These are phyloP conservation scores for Leishmania tropica DNA, from an alignment of 208 protist species.

Conservation along the genomic window DNA sequence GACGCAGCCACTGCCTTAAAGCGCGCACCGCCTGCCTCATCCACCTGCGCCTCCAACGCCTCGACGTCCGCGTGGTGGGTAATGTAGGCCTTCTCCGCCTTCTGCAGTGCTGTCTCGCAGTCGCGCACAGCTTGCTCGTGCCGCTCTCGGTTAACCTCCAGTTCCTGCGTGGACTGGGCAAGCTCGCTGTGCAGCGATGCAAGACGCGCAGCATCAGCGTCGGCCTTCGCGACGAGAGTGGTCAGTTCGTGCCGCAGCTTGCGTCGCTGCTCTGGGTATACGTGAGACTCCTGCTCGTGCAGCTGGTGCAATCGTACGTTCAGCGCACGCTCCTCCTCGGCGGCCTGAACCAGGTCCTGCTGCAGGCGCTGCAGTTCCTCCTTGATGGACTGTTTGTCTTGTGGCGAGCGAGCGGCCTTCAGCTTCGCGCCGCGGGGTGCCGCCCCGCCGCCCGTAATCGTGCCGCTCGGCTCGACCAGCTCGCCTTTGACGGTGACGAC, in stretches of 20 bases:
- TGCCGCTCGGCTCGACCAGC: constrained; percentile 97
- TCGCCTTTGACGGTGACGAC: constrained; percentile 97
- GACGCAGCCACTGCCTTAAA: constrained; percentile 69
- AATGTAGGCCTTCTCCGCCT: constrained; percentile 46
- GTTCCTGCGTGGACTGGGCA: constrained; percentile 29
- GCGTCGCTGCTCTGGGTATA: constrained; percentile 62
- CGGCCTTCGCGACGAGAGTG: constrained; percentile 45
- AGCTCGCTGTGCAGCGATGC: constrained; percentile 43
- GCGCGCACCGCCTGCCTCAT: constrained; percentile 66
- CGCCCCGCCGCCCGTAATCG: constrained; percentile 98
- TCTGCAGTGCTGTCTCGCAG: constrained; percentile 36
- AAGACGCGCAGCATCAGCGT: constrained; percentile 47
- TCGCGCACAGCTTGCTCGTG: constrained; percentile 38
- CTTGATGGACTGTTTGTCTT: constrained; percentile 78
- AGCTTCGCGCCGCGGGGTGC: constrained; percentile 82
- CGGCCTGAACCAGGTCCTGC: constrained; percentile 71
- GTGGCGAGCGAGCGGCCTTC: constrained; percentile 72
- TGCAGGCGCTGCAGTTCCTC: constrained; percentile 79
- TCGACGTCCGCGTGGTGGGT: constrained; percentile 53
- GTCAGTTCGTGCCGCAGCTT: constrained; percentile 51
- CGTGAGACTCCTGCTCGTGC: constrained; percentile 52
- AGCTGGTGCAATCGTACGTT: constrained; percentile 72
- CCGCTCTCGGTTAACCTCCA: constrained; percentile 24
- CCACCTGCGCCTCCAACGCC: constrained; percentile 71
- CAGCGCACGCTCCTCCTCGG: constrained; percentile 64